Base-by-base conservation (phyloP, 2,329 filamentous ascomycete genomes). In the Coleophoma eucalyptorum region DNA sequence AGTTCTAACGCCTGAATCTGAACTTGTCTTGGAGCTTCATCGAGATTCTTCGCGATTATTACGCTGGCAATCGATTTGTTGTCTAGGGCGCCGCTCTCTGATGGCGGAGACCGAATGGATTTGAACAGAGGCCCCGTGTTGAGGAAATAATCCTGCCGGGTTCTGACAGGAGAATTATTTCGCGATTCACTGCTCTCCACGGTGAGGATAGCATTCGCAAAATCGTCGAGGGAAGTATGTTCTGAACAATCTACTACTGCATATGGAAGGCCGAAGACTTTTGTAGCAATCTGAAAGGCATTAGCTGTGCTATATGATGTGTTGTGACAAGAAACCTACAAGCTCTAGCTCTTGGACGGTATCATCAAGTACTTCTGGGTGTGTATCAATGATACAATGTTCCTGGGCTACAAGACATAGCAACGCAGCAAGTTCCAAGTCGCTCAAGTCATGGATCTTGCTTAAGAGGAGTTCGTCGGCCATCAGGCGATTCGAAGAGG, bases 381-480 rank as follows among this genome's bases (percentile, higher is more conserved):
- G 80, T 15, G 89, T 88, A 69, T 90, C 87, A 63, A 97, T 83
- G 60, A 97, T 84, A 71, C 90, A 96, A 68, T 97, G 92, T 68
- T 96, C 89, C 58, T 86, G 80, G 53, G 86, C 84, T 55, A 91
- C 78, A 47, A 97, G 80, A 65, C 87, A 92, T 46, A 97, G 80
- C 38, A 97, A 78, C 13, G 88, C 73, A 20, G 93, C 94, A 53
- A 97, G 81, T 71, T 97, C 92, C 38, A 97, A 78, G 72, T 97
- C 92, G 63, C 86, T 89, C 56, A 97, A 77, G 59, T 83, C 79
- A 64, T 92, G 87, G 60, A 95, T 80, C 68, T 86, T 87, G 56
- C 80, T 75, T 54, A 86, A 73, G 55, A 91, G 75, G 50, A 71
- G 69, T 63, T 79, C 75, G 72, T 81, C 74, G 67, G 80, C 82